Evolutionary conservation across 805 yeast species (phyloP), one percentile per base, ranked within the genome.

Genomic region (Debaryomyces hansenii): DNA sequence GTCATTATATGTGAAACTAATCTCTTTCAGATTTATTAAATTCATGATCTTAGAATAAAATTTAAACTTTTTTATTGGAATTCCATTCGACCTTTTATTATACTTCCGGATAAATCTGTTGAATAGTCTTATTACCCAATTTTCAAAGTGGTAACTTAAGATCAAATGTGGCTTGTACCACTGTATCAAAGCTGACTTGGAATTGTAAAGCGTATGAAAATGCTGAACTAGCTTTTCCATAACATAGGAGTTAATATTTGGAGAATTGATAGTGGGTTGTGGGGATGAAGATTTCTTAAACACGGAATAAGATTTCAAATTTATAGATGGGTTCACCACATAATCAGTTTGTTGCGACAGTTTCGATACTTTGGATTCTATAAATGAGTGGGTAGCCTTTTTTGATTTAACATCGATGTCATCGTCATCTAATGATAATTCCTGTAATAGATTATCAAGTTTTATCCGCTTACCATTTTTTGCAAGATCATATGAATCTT

Each of bases 121-220:
- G 54, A 72, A 71, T 43, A 72, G 52, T 33, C 70, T 52, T 11
- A 64, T 41, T 9, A 62, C 55, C 77, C 77, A 72, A 37, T 42
- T 33, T 46, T 70, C 71, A 48, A 69, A 70, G 33, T 56, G 59
- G 24, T 52, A 54, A 2, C 56, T 48, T 12, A 72, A 44, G 16
- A 72, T 18, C 9, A 56, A 45, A n/a, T 51, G 42, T n/a, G 58
- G 60, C 45, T 56, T 59, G 44, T 58, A 60, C 58, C 66, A 63
- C 20, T 40, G 52, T 16, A 68, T 52, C 14, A 71, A 37, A 37
- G 56, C 52, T 20, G 54, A 38, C 20, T 57, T 55, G 7, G 54
- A 50, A 18, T 45, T 37, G n/a, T 58, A 44, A 10, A 57, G 50
- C 18, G 48, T 38, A 34, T 57, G 53, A 54, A 57, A 63, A 37